A percentile compares a stretch with the other conserved stretches of the same genome.
These are phyloP conservation scores for Elongisporangium prolatum DNA, from an alignment of 352 stramenopile genomes.

Conservation along the genomic window DNA sequence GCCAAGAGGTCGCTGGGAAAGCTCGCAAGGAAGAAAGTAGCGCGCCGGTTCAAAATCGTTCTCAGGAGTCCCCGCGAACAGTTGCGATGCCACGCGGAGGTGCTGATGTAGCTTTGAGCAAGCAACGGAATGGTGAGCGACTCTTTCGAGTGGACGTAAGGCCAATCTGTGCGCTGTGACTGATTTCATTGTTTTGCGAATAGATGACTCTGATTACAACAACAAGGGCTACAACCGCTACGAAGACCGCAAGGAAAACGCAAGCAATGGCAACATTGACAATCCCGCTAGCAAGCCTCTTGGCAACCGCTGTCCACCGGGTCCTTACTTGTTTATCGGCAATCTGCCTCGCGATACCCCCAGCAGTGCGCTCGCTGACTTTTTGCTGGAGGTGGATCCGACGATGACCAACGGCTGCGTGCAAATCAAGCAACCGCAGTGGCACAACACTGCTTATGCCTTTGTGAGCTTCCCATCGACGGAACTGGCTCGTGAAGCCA, in stretches of 20 bases:
- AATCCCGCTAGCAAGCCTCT: background rate
- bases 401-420: slow-evolving; percentile 36
- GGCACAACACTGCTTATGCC: slow-evolving; percentile 39
- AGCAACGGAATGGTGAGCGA: background rate
- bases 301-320: slow-evolving; percentile 35
- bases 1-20: background rate
- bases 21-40: slow-evolving; percentile 4
- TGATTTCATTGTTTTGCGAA: background rate
- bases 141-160: background rate
- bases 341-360: slow-evolving; percentile 44
- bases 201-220: background rate
- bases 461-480: slow-evolving; percentile 63
- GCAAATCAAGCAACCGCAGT: slow-evolving; percentile 50
- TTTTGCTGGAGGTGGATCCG: slow-evolving; percentile 43
- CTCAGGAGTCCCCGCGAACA: background rate
- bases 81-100: slow-evolving; percentile 2
- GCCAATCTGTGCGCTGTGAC: background rate
- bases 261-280: background rate
- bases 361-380: slow-evolving; percentile 44
- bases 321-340: slow-evolving; percentile 68
- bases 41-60: background rate
- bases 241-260: background rate
- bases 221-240: background rate
- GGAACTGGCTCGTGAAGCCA: slow-evolving; percentile 44
- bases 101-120: background rate